These are phyloP conservation scores for Raffaelea albimanens DNA, from an alignment of 2,329 filamentous ascomycete genomes.

Conservation along the genomic window DNA sequence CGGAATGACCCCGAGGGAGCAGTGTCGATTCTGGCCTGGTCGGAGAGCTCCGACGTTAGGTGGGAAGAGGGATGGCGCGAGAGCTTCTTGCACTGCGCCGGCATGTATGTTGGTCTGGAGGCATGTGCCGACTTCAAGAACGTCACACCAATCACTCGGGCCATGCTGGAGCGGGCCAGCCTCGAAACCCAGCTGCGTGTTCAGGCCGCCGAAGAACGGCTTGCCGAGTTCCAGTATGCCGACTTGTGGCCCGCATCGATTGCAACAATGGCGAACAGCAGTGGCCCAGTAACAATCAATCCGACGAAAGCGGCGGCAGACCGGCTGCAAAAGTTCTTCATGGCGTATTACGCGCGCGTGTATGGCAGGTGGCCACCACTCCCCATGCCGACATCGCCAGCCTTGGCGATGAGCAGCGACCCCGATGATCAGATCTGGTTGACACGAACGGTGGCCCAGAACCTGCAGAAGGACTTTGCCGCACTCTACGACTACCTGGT, in stretches of 20 bases:
- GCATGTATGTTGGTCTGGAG: slow-evolving; percentile 50
- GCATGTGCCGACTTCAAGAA: slow-evolving; percentile 44
- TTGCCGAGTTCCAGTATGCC: slow-evolving; percentile 49
- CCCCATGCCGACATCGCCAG: slow-evolving; percentile 7
- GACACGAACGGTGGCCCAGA: slow-evolving; percentile 44
- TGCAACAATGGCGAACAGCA: slow-evolving; percentile 16
- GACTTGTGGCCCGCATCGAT: slow-evolving; percentile 48
- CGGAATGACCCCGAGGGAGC: slow-evolving; percentile 51
- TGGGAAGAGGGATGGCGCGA: slow-evolving; percentile 62
- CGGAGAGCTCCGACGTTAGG: slow-evolving; percentile 49
- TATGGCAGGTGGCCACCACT: slow-evolving; percentile 52
- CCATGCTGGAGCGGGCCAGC: slow-evolving; percentile 51
- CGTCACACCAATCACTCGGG: slow-evolving; percentile 51
- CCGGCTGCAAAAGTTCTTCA: slow-evolving; percentile 50
- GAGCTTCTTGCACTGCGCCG: slow-evolving; percentile 56
- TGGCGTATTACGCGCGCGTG: slow-evolving; percentile 43
- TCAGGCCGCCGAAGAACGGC: slow-evolving; percentile 50
- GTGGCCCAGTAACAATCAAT: slow-evolving; percentile 5
- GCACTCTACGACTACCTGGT: slow-evolving; percentile 63
- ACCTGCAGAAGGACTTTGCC: slow-evolving; percentile 57
- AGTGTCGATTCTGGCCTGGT: slow-evolving; percentile 54
- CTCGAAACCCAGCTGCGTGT: slow-evolving; percentile 54
- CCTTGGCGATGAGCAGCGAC: slow-evolving; percentile 15
- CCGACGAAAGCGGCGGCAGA: slow-evolving; percentile 46
- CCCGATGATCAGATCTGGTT: slow-evolving; percentile 46